phyloP scores from a whole-genome alignment of 257 asterid genomes.

The Verbascum thapsus region DNA sequence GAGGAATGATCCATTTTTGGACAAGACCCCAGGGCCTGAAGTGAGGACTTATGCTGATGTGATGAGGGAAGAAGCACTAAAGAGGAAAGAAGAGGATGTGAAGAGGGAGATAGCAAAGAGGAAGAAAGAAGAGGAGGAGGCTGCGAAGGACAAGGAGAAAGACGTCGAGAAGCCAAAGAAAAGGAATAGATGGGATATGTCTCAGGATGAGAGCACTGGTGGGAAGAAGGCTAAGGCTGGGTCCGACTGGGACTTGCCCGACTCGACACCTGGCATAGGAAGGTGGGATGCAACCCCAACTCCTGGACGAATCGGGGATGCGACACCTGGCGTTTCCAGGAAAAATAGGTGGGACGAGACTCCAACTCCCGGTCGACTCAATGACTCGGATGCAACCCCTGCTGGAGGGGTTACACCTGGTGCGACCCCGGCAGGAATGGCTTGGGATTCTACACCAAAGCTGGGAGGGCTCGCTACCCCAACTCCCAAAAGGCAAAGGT shows the following conservation, averaged over 20 bases:
- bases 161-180: conserved; percentile 76
- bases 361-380: conserved; percentile 82
- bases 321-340: conserved; percentile 74
- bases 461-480: conserved; percentile 80
- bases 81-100: conserved; percentile 78
- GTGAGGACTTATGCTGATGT: conserved; percentile 89
- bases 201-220: conserved; percentile 68
- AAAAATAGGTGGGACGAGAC: conserved; percentile 96
- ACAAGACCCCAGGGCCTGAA: conserved; percentile 84
- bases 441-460: conserved; percentile 93
- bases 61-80: conserved; percentile 77
- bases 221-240: conserved; percentile 64
- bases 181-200: conserved; percentile 93
- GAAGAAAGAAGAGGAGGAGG: conserved; percentile 79
- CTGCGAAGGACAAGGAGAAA: conserved; percentile 46
- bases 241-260: conserved; percentile 91
- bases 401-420: conserved; percentile 89
- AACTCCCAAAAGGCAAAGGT: conserved; percentile 90
- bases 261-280: conserved; percentile 85
- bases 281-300: conserved; percentile 99
- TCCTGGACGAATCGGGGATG: conserved; percentile 86
- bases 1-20: conserved; percentile 80
- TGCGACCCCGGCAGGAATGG: conserved; percentile 93
- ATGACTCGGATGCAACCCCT: conserved; percentile 87
- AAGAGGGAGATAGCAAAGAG: conserved; percentile 74